Evolutionary conservation across 1,284 basidiomycete genomes (phyloP), one percentile per base, ranked within the genome.

Genomic region (Meira nashicola): DNA sequence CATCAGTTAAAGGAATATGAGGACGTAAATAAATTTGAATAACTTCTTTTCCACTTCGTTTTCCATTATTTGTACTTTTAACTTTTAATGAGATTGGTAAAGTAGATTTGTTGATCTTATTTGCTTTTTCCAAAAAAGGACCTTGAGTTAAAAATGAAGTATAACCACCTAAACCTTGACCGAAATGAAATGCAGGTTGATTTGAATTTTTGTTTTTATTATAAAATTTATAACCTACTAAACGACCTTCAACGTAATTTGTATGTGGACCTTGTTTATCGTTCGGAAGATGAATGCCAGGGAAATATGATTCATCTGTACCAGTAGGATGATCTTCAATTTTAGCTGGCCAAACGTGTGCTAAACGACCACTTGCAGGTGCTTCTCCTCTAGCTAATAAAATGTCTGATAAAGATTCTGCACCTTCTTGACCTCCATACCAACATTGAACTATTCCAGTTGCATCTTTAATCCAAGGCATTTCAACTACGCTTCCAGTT

Each of bases 341-440:
- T 21, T n/a, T 19, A 19, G 14, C 38, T 44, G 40, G 54, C 58
- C 58, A 59, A 4, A 51, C 44, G 37, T 37, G 23, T 37, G 53
- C 41, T 11, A 59, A 39, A 6, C 54, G 25, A 5, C 58, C 58
- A 43, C 40, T 46, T 15, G 58, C 58, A 4, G 58, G 58, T 17
- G 58, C 58, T 8, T 39, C 11, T 2, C 58, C 58, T 4, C 33
- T 4, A 15, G 39, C 58, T 17, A 59, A 40, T 21, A 59, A 19
- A 3, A 59, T 21, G 39, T 59, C 58, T 11, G 19, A 28, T 12
- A 59, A n/a, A 8, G 58, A 54, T 3, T 11, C 19, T 2, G 38
- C 58, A 12, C 41, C 44, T 39, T 59, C 58, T 58, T 59, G 58
- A 21, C 58, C 58, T 17, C 58, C 58, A 52, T 39, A 59, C 58